A percentile compares a stretch with the other conserved stretches of the same genome.
These are phyloP conservation scores for Ganoderma resinaceum DNA, from an alignment of 1,284 basidiomycete species.

Conservation along the genomic window DNA sequence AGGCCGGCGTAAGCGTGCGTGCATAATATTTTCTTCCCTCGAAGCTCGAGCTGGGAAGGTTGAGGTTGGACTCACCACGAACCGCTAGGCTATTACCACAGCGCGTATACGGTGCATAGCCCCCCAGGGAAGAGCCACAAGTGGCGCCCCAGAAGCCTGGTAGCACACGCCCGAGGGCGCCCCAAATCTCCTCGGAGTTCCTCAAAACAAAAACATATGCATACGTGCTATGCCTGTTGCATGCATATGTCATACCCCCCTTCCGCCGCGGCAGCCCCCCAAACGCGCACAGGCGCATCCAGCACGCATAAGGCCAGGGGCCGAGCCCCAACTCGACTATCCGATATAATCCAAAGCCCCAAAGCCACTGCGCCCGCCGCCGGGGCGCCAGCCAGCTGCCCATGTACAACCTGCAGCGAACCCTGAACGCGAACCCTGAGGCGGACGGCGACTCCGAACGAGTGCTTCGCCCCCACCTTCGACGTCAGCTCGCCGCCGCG, in stretches of 20 bases:
- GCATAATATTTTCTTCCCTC: background rate
- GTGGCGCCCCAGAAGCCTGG: background rate
- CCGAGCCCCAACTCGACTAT: background rate
- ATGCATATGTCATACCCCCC: background rate
- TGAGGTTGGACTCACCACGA: background rate
- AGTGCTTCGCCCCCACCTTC: background rate
- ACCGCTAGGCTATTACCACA: background rate
- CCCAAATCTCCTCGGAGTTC: background rate
- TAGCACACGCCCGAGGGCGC: background rate
- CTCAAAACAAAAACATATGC: no score
- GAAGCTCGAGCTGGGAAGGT: background rate
- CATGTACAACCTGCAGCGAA: background rate
- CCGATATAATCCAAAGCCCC: background rate
- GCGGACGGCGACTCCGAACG: no score
- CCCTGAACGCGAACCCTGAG: background rate
- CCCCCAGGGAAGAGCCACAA: background rate
- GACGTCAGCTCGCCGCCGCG: background rate
- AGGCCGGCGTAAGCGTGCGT: background rate
- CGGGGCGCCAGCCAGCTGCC: no score
- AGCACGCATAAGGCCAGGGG: background rate
- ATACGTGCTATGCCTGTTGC: background rate
- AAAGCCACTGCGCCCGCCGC: no score
- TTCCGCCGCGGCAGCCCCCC: background rate
- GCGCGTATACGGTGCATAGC: background rate
- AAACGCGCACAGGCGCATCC: background rate